Evolutionary conservation across 2,329 filamentous ascomycete species (phyloP), one percentile per base, ranked within the genome.

Genomic region (Aspergillaceae sp.): DNA sequence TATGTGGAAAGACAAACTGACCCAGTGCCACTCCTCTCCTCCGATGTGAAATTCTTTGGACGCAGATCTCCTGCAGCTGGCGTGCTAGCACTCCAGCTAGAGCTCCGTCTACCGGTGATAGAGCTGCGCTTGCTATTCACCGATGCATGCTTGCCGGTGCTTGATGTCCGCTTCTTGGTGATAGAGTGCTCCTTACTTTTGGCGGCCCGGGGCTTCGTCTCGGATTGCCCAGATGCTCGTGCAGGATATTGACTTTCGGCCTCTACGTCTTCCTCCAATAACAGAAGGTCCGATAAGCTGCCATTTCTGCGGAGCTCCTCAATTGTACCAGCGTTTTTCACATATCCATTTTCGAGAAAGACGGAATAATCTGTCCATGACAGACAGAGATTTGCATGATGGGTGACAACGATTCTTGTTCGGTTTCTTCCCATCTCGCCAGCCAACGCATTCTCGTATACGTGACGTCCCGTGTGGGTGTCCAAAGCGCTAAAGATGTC

Each of bases 401-500:
- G 87, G 0, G 87, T 92, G 28, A 89, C 87, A 3, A 92, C 69
- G 41, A 92, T 86, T 29, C 86, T 73, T 1, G 87, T 92, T 46
- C 87, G 73, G 0, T 80, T 82, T 26, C 73, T 65, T 49, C 83
- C 83, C 6, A 91, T 74, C 42, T 84, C 78, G 4, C 86, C 86
- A 2, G 78, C 82, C 2, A 91, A 71, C 50, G 83, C 88, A 47
- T 86, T 77, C 52, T 90, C 84, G 53, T 86, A 88, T 42, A 91
- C 82, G 56, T 87, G 84, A 29, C 84, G 78, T 10, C 86, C 87
- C 29, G 89, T 86, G 57, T 90, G 85, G 3, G 86, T 83, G 63
- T 94, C 87, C 6, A 92, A 80, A 7, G 87, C 71, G 59, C 83
- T 87, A 63, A 94, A 90, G 36, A 91, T 86, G 58, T 94, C 87